These are phyloP conservation scores for Rosa rugosa DNA, from an alignment of 306 rosid species.

Conservation along the genomic window DNA sequence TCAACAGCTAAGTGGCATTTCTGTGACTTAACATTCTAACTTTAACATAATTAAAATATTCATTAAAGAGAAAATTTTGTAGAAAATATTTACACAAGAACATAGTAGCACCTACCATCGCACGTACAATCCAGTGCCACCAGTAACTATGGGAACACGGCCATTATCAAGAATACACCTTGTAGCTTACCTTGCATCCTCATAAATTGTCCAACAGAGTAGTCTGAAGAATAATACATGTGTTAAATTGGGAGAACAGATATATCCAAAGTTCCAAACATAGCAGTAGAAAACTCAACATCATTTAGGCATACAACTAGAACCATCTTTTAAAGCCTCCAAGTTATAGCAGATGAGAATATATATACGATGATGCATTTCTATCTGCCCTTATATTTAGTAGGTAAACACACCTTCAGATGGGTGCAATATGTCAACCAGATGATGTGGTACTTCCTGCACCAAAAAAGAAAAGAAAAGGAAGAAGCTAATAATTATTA, in stretches of 20 bases:
- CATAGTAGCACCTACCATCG: constrained; percentile 63
- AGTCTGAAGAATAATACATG: constrained; percentile 61
- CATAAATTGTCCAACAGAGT: constrained; percentile 89
- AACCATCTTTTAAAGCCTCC: constrained; percentile 1
- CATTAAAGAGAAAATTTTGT: neutral
- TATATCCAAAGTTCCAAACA: constrained; percentile 12
- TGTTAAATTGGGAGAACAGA: constrained; percentile 25
- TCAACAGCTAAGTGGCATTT: neutral
- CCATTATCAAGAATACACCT: constrained; percentile 68
- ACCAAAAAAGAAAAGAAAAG: constrained; percentile 28
- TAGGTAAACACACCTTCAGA: constrained; percentile 63
- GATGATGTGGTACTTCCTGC: constrained; percentile 90
- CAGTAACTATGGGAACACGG: constrained; percentile 83
- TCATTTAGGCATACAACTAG: constrained; percentile 17
- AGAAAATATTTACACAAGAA: neutral
- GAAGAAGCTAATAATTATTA: neutral
- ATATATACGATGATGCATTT: constrained; percentile 8
- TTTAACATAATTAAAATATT: neutral
- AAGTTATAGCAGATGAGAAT: neutral
- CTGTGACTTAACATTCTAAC: neutral
- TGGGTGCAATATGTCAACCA: constrained; percentile 72
- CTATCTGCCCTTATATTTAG: constrained; percentile 13
- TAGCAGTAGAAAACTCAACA: constrained; percentile 21
- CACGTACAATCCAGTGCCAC: constrained; percentile 96
- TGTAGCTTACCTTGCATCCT: constrained; percentile 88